Base-by-base conservation (phyloP, 2,329 filamentous ascomycete genomes). In the Paecilomyces sp. region DNA sequence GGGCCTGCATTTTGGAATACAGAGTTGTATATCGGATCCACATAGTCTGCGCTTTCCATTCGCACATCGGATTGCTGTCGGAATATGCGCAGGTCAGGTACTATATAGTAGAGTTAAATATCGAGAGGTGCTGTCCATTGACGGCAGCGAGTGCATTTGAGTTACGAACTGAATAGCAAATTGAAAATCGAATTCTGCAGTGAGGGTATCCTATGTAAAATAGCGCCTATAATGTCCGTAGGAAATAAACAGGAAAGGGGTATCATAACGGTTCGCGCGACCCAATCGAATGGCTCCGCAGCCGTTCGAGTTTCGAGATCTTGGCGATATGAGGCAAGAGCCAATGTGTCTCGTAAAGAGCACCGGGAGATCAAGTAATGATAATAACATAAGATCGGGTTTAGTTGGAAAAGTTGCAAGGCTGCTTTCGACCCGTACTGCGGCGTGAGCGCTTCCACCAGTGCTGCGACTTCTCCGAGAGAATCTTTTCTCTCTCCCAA, bases 401-500 rank as follows among this genome's bases (percentile, higher is more conserved):
- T 9, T 18, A 22, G n/a, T 18, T 47, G 6, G 15, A 47, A 3
- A n/a, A 47, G 18, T 18, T n/a, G 41, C n/a, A 47, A 9, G 41
- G n/a, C 3, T 9, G 41, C 18, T 47, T 47, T 47, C 41, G 41
- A 18, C 41, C 41, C 15, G 22, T 47, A 3, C 34, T 30, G 30
- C 52, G 25, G 30, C 59, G 58, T 8, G 56, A 24, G 41, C 18
- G 54, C 4, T 33, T 41, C 61, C 61, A 62, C 30, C 54, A 57
- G 34, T 28, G 54, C 25, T 54, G 59, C 8, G 57, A 56, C 12
- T 57, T 47, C n/a, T 62, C 54, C 25, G 54, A 36, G 56, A 65
- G 50, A 18, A 61, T 33, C 41, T 62, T 63, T 57, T 68, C 66
- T 9, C 64, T 53, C 57, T 68, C 62, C 18, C 41, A 54, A 47